Percentiles rank a stretch among this genome's conserved stretches.
Evolutionary conservation across 2,329 filamentous ascomycete species (phyloP).

Genomic region (Cytospora schulzeri): DNA sequence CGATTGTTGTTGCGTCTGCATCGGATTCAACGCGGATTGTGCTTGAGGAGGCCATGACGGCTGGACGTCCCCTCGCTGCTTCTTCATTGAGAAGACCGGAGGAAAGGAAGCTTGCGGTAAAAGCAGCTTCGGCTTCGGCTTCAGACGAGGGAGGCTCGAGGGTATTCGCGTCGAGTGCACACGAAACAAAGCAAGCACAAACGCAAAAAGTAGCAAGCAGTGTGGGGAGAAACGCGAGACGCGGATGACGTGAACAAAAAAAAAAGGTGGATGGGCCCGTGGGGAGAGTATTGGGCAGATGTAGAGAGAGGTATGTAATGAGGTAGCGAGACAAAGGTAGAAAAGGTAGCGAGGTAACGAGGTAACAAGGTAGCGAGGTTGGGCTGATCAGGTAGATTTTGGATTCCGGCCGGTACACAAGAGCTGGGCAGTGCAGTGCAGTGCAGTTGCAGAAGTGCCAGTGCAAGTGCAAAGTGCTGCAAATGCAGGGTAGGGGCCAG

Average conservation of each 20-base stretch:
- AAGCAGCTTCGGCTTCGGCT: background rate
- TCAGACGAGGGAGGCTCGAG: conserved; percentile 6
- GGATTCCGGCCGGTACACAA: conserved; percentile 12
- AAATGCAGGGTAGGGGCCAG: background rate
- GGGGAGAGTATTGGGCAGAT: conserved; percentile 7
- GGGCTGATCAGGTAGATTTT: conserved; percentile 17
- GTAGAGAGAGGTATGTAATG: conserved; percentile 10
- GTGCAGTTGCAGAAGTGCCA: background rate
- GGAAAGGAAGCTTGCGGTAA: background rate
- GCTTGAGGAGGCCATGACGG: conserved; percentile 36
- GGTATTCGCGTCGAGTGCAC: conserved; percentile 19
- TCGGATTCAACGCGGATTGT: conserved; percentile 33
- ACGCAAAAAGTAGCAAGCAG: conserved; percentile 13
- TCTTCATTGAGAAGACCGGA: conserved; percentile 30
- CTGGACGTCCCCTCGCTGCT: conserved; percentile 31
- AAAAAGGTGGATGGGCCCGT: conserved; percentile 18
- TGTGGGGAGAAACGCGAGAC: conserved; percentile 21
- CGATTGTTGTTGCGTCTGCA: conserved; percentile 33
- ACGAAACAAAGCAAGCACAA: conserved; percentile 13
- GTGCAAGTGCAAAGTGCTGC: no score
- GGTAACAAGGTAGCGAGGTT: conserved; percentile 20
- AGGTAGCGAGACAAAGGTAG: conserved; percentile 20
- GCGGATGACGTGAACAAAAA: conserved; percentile 26
- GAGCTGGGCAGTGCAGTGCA: conserved; percentile 4
- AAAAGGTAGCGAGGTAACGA: conserved; percentile 16